These are phyloP conservation scores for Cyclostephanos tholiformis DNA, from an alignment of 108 stramenopile species.

Conservation along the genomic window DNA sequence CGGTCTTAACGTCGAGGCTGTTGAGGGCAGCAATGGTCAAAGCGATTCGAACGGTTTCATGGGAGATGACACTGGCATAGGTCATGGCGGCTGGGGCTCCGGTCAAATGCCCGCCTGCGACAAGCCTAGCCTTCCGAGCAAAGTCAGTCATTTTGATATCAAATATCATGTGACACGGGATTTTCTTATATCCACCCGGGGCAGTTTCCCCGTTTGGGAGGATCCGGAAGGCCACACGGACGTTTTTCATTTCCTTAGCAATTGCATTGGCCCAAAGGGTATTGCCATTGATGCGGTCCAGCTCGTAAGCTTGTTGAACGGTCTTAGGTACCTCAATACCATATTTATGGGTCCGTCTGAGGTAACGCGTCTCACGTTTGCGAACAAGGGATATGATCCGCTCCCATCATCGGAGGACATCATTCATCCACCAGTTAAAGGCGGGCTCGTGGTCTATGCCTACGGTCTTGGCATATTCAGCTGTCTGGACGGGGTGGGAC, in stretches of 20 bases:
- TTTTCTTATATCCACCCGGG: conserved; percentile 24
- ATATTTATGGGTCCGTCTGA: conserved; percentile 31
- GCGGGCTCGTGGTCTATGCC: too few species aligned
- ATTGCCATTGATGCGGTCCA: conserved; percentile 39
- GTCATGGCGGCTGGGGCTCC: conserved; percentile 41
- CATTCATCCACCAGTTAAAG: not conserved
- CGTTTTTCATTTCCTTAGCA: conserved; percentile 52
- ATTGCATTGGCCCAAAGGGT: conserved; percentile 49
- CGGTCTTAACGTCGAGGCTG: conserved; percentile 23
- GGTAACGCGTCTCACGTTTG: conserved; percentile 1
- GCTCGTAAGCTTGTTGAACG: conserved; percentile 36
- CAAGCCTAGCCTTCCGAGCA: conserved; percentile 18
- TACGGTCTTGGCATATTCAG: too few species aligned
- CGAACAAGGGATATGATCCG: not conserved
- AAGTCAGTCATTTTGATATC: too few species aligned
- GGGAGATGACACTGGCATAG: conserved; percentile 1
- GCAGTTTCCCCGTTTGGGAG: too few species aligned
- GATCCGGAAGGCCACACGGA: too few species aligned
- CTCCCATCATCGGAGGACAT: conserved; percentile 8
- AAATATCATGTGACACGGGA: too few species aligned
- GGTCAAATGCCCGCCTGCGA: conserved; percentile 49
- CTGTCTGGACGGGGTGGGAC: too few species aligned
- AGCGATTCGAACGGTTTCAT: conserved; percentile 51
- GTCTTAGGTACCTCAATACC: conserved; percentile 22
- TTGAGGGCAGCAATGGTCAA: conserved; percentile 55